Conservation (phyloP, 1,284 basidiomycete genomes). For the Mycena citricolor region DNA sequence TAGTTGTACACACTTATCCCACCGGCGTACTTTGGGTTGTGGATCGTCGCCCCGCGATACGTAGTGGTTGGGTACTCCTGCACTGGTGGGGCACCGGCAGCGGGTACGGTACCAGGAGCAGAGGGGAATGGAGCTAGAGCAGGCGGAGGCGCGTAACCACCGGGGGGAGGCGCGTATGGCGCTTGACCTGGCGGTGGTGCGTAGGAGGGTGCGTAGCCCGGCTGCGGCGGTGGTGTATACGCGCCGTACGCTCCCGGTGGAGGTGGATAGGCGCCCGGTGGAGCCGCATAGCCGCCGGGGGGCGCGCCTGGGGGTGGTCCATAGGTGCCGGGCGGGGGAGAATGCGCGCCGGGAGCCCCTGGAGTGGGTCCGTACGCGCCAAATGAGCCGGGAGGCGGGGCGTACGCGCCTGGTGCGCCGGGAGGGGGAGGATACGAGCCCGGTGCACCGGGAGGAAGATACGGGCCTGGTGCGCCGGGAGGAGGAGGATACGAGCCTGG, state of each 20-base stretch:
- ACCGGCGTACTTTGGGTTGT: slow-evolving; percentile 13
- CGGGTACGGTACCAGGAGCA: background rate
- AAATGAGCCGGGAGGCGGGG: slow-evolving; percentile 1
- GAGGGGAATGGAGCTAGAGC: too few relatives aligned
- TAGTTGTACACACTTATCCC: slow-evolving; percentile 4
- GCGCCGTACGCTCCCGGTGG: background rate
- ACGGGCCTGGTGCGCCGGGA: background rate
- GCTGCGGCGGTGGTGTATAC: slow-evolving; percentile 1
- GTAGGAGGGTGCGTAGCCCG: slow-evolving; percentile 1
- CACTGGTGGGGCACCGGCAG: background rate
- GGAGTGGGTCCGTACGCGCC: background rate
- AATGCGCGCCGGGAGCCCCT: background rate
- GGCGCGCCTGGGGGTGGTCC: background rate
- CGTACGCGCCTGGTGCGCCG: background rate
- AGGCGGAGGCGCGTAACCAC: too few relatives aligned
- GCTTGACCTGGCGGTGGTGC: background rate
- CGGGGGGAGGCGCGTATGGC: background rate
- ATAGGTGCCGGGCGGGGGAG: background rate
- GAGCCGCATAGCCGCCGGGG: background rate
- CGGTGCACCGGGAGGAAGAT: background rate
- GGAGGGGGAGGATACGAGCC: background rate
- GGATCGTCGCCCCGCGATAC: slow-evolving; percentile 15
- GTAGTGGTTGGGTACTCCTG: slow-evolving; percentile 9
- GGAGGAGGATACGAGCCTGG: too few relatives aligned
- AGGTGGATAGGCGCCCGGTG: background rate